Base-by-base conservation (phyloP, 108 stramenopile genomes). In the Cyclotella baltica region DNA sequence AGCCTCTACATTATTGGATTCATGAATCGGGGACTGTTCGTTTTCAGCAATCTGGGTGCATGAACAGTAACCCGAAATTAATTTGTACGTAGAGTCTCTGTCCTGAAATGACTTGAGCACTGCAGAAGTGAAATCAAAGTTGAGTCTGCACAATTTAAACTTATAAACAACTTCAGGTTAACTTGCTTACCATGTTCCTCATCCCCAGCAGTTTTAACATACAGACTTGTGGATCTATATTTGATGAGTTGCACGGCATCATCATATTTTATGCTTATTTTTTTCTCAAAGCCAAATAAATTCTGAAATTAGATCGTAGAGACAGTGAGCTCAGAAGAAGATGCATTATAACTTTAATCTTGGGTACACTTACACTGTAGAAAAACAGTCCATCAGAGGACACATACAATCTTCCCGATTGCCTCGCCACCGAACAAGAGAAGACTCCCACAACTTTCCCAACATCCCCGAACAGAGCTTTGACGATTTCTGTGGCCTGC, bases 211-310 rank as follows among this genome's bases (percentile, higher is more conserved):
- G 63, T 72, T 29, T 59, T 67, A 52, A 87, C 78, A 50, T 46
- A 63, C 16, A 91, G 72, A 52, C 81, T 85, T 0, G 92, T 93
- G 2, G 86, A 84, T 25, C 88, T 78, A 27, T 87, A 78, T 20
- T 67, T 35, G 15, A 80, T 51, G 11, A 88, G 76, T 23, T 80
- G 53, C 13, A 52, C 29, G 30, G 88, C 52, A n/a, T 88, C 84
- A 29, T 64, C 25, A 36, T 84, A 84, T 13, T 64, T 63, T 11
- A 93, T 66, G 46, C 83, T 58, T 23, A 91, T 55, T 61, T 84
- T 78, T 37, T 86, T 84, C 75, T 93, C 92, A 69, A 89, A 91
- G 16, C 92, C 92, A 72, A 93, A 86, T 9, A 89, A 59, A 67
- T 91, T 91, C 62, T 29, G 31, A 30, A 33, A 62, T 16, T 9